These are phyloP conservation scores for Haplosporangium sp. DNA, from an alignment of 371 early-diverging fungal species.

Conservation along the genomic window DNA sequence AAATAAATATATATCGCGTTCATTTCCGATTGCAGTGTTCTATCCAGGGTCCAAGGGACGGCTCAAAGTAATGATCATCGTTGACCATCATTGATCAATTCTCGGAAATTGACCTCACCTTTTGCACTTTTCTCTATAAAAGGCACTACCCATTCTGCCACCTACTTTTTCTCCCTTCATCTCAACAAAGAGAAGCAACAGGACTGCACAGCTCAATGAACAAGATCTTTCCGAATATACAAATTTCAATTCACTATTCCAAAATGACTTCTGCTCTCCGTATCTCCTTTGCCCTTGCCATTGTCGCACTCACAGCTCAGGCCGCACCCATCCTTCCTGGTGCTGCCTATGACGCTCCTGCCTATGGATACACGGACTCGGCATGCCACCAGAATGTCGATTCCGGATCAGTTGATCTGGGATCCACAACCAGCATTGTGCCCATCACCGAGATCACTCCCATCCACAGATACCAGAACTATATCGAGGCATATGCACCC, in stretches of 20 bases:
- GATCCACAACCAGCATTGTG: constrained; percentile 22
- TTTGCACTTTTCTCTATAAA: neutral
- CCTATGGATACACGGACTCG: neutral
- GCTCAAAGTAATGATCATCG: neutral
- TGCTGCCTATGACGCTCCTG: neutral
- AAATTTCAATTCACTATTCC: no score
- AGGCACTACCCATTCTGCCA: neutral
- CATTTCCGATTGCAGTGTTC: neutral
- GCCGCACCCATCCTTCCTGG: constrained; percentile 19
- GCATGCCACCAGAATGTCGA: constrained; percentile 23
- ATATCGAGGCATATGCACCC: constrained; percentile 33
- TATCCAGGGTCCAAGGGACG: no score
- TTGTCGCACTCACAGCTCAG: constrained; percentile 20
- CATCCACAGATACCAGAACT: constrained; percentile 37
- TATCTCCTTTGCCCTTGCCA: constrained; percentile 24
- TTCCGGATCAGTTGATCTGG: constrained; percentile 30
- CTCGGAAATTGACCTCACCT: constrained; percentile 24
- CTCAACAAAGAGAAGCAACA: no score
- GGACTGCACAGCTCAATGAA: no score
- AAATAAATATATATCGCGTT: no score
- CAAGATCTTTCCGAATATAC: neutral
- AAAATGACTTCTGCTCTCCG: constrained; percentile 25
- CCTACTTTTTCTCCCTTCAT: neutral
- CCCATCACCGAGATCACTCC: constrained; percentile 44
- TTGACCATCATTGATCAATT: constrained; percentile 4